Base-by-base conservation (phyloP, 495 filamentous ascomycete species). In the Parathielavia hyrcaniae region DNA sequence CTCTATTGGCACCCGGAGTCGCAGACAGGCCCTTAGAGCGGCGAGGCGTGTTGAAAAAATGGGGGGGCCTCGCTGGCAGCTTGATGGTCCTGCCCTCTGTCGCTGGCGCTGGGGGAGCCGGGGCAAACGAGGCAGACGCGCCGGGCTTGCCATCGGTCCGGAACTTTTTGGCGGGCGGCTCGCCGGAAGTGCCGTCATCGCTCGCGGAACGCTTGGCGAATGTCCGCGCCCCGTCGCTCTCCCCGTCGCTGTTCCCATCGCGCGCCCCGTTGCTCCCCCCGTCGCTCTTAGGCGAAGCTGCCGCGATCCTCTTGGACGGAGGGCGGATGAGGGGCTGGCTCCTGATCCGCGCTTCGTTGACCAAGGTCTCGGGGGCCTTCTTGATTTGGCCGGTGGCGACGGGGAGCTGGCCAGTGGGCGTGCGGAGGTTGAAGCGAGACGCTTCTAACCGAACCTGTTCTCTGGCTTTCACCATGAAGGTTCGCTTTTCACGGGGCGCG, bases 311-410 rank as follows among this genome's bases (percentile, higher is more conserved):
- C 40, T 35, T 26, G 10, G 13, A 58, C 34, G 58, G 61, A 2
- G 45, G 45, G 11, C 46, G 38, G 17, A 59, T 26, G 47, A 60
- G 46, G 39, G 63, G 67, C 30, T 69, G 70, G 7, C 64, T 57
- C 7, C 65, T 64, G 12, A 69, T 68, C 4, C 71, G 61, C 17
- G 65, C 57, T 14, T 73, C 71, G 39, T 70, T 61, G 0, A 72
- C 19, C 74, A 77, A 72, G 22, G 61, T 61, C 3, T 57, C 36
- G 13, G 77, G 77, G 0, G 74, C 75, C 30, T 58, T 63, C 7
- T 39, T 62, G 41, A 79, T 62, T 54, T 73, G 67, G 14, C 67
- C 64, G 9, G 57, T 10, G 12, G 35, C 49, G 2, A 71, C 65
- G 1, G 45, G 50, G 1, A 65, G 55, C 46, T 60, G 55, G 30